Base-by-base conservation (phyloP, 768 basidiomycete species). In the Mycena metata region DNA sequence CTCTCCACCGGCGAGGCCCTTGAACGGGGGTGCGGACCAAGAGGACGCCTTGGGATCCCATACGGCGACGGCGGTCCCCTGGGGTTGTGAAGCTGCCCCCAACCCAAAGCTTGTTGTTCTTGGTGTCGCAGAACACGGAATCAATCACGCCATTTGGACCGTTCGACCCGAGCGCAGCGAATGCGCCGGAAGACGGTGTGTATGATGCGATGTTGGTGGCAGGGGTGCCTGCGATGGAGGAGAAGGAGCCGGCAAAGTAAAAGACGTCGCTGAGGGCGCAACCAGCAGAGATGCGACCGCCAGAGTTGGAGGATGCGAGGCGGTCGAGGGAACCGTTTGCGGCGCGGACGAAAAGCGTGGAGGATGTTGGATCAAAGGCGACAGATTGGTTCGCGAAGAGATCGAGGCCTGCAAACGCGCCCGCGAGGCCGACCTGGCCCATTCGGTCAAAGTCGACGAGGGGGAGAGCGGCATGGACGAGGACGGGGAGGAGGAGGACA, bases 391-490 rank as follows among this genome's bases (percentile, higher is more conserved):
- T 87, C 75, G 89, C 82, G 84, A 92, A 91, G 65, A 96, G 75
- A 76, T 91, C 92, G 69, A 99, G 83, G 50, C 96, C 97, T 24
- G 92, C 87, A 76, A 98, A 99, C 39, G 93, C 85, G 64, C 97
- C 97, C 30, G 91, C 90, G 46, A 98, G 85, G 64, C 90, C 96
- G 56, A 98, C 96, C 61, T 86, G 90, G 70, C 97, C 97, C 94
- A 99, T 96, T 60, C 92, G 90, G 73, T 84, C 81, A 74, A 90
- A 91, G 79, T 93, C 92, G 73, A 93, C 83, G 67, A 83, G 80
- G 8, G 89, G 89, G 16, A 89, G 79, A 8, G 83, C 77, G 11
- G 85, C 86, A 66, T 73, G 56, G 69, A 72, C 78, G 71, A 73
- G 80, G 78, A 78, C 63, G 51, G 76, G 72, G 67, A 79, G 61